These are phyloP conservation scores for Ambrosiella xylebori DNA, from an alignment of 2,329 filamentous ascomycete genomes.

Conservation along the genomic window DNA sequence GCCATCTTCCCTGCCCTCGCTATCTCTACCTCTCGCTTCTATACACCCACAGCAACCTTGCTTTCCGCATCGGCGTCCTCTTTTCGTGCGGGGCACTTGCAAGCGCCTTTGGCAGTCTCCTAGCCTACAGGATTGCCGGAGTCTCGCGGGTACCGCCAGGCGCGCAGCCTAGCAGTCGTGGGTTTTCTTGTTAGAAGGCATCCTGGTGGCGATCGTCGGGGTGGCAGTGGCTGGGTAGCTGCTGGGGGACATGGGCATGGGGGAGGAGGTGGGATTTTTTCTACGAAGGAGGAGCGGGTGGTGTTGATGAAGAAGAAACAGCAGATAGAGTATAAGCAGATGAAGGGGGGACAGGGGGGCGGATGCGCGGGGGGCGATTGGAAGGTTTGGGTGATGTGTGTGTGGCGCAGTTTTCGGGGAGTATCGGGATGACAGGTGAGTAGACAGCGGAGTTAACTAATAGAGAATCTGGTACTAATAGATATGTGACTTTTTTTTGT, in stretches of 20 bases:
- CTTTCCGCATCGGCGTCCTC: too few species aligned
- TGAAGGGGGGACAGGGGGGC: not conserved
- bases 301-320: not conserved
- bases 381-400: constrained; percentile 5
- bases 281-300: not conserved
- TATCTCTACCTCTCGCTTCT: too few species aligned
- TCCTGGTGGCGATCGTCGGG: too few species aligned
- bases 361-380: not conserved
- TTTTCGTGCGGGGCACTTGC: too few species aligned
- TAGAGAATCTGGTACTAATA: not conserved
- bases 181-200: too few species aligned
- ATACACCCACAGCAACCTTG: too few species aligned
- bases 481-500: not conserved
- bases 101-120: too few species aligned
- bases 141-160: too few species aligned
- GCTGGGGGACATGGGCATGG: not conserved
- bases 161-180: too few species aligned
- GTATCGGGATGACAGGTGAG: constrained; percentile 1
- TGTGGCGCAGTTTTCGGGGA: not conserved
- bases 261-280: not conserved
- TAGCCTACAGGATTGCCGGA: too few species aligned
- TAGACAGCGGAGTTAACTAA: not conserved
- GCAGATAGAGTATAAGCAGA: constrained; percentile 4
- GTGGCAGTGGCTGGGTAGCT: too few species aligned
- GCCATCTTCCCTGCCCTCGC: too few species aligned